phyloP scores from a whole-genome alignment of 202 grass and related monocot species.

The Carex sylvatica region DNA sequence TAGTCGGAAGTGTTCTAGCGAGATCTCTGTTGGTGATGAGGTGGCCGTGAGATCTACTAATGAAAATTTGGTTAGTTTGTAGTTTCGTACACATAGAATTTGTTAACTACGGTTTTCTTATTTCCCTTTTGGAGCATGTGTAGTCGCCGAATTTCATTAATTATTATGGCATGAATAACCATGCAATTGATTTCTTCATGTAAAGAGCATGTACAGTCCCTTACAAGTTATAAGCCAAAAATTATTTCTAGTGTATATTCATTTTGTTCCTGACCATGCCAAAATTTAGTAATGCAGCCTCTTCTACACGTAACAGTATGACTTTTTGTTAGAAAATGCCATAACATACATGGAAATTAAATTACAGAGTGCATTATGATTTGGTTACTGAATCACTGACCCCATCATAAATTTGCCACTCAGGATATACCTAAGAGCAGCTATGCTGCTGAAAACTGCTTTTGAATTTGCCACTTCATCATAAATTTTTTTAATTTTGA shows the following conservation, averaged over 20 bases:
- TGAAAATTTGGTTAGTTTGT: constrained; percentile 50
- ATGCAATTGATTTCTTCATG: constrained; percentile 7
- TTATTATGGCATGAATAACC: neutral
- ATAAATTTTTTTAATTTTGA: neutral
- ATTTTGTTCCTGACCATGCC: neutral
- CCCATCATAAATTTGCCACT: neutral
- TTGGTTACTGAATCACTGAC: neutral
- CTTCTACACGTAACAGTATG: neutral
- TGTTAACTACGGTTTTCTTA: neutral
- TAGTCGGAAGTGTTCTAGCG: constrained; percentile 44
- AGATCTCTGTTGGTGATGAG: constrained; percentile 23
- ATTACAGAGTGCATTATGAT: neutral
- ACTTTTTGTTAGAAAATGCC: neutral
- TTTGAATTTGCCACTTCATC: neutral
- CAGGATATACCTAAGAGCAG: neutral
- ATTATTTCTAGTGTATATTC: neutral
- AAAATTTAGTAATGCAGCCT: neutral
- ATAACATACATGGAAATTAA: neutral
- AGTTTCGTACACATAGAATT: neutral
- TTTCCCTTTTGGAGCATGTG: neutral
- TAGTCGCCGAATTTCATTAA: neutral
- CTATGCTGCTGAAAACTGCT: neutral
- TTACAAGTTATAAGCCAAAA: neutral
- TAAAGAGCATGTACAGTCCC: neutral
- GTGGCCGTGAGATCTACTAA: constrained; percentile 24